A percentile compares a stretch with the other conserved stretches of the same genome.
phyloP scores from a whole-genome alignment of 805 yeast genomes.

The Kodamaea nitidulidarum region DNA sequence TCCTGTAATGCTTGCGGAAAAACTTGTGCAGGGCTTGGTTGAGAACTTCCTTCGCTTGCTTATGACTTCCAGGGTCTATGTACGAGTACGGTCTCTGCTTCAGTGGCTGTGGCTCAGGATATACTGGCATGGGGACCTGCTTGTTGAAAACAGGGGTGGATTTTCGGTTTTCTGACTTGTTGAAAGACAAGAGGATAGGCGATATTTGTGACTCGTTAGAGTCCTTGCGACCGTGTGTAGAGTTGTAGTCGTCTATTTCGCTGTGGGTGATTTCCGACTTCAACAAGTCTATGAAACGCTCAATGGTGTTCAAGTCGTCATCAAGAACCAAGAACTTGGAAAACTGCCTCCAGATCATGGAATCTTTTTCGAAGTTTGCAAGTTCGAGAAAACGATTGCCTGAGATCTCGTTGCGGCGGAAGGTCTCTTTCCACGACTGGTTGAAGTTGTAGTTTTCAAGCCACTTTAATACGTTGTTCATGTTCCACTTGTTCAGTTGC shows the following conservation, averaged over 20 bases:
- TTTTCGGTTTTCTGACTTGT: slow-evolving; percentile 29
- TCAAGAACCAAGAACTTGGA: slow-evolving; percentile 31
- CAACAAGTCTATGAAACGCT: slow-evolving; percentile 54
- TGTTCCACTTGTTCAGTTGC: slow-evolving; percentile 65
- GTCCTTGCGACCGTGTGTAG: slow-evolving; percentile 15
- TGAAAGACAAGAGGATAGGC: slow-evolving; percentile 8
- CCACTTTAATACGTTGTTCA: slow-evolving; percentile 66
- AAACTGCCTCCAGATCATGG: slow-evolving; percentile 45
- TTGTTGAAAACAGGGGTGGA: slow-evolving; percentile 29
- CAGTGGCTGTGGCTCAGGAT: slow-evolving; percentile 6
- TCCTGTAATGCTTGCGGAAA: slow-evolving; percentile 60
- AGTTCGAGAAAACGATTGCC: slow-evolving; percentile 65
- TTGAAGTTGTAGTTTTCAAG: slow-evolving; percentile 65
- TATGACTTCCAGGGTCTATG: slow-evolving; percentile 25
- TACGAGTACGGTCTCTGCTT: slow-evolving; percentile 39
- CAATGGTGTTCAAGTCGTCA: slow-evolving; percentile 48
- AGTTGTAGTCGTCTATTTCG: slow-evolving; percentile 10
- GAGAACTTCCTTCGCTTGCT: slow-evolving; percentile 18
- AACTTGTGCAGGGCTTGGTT: slow-evolving; percentile 32
- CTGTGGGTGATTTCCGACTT: slow-evolving; percentile 13
- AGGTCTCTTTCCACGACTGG: slow-evolving; percentile 66
- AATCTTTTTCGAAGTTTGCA: slow-evolving; percentile 55
- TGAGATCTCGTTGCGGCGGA: slow-evolving; percentile 51
- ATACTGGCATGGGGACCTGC: slow-evolving; percentile 16
- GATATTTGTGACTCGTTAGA: slow-evolving; percentile 17